Evolutionary conservation across 331 rosid genomes (phyloP).

Genomic region (Malus hybrid): DNA sequence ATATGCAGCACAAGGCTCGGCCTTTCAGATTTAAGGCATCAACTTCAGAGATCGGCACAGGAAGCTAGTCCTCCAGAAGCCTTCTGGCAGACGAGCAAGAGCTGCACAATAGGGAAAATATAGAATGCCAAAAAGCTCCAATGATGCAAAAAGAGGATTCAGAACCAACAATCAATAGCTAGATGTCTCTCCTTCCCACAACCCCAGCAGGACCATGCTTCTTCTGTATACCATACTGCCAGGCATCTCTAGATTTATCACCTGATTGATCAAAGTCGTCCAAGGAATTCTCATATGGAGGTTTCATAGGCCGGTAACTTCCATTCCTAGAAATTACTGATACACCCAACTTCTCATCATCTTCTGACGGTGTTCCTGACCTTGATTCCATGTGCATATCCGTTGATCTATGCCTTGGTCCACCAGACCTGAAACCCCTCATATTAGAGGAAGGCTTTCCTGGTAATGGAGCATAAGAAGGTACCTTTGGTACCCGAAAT

Average conservation of each 20-base stretch:
- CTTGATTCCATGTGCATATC: slow-evolving; percentile 76
- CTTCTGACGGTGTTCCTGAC: slow-evolving; percentile 72
- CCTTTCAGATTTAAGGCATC: background rate
- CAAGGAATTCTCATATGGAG: slow-evolving; percentile 50
- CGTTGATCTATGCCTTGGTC: slow-evolving; percentile 67
- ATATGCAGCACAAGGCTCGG: background rate
- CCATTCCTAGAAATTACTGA: slow-evolving; percentile 53
- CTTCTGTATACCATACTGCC: slow-evolving; percentile 76
- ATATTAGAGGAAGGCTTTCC: slow-evolving; percentile 52
- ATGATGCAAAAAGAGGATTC: slow-evolving; percentile 26
- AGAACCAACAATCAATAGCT: slow-evolving; percentile 19
- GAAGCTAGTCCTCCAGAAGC: slow-evolving; percentile 13
- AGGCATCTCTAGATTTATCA: slow-evolving; percentile 62
- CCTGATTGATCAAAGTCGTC: slow-evolving; percentile 58
- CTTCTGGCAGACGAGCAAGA: slow-evolving; percentile 2
- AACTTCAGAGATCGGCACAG: slow-evolving; percentile 19
- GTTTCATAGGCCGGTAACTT: slow-evolving; percentile 48
- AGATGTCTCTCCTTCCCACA: slow-evolving; percentile 67
- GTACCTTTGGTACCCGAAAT: slow-evolving; percentile 51
- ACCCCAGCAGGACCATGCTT: slow-evolving; percentile 61
- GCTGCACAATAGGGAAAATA: slow-evolving; percentile 11
- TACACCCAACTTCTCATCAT: slow-evolving; percentile 59
- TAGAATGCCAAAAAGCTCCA: slow-evolving; percentile 15
- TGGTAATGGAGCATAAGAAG: slow-evolving; percentile 45
- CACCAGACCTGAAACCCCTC: slow-evolving; percentile 69